Evolutionary conservation across 1,284 basidiomycete species (phyloP).

Genomic region (Mycena citricolor): DNA sequence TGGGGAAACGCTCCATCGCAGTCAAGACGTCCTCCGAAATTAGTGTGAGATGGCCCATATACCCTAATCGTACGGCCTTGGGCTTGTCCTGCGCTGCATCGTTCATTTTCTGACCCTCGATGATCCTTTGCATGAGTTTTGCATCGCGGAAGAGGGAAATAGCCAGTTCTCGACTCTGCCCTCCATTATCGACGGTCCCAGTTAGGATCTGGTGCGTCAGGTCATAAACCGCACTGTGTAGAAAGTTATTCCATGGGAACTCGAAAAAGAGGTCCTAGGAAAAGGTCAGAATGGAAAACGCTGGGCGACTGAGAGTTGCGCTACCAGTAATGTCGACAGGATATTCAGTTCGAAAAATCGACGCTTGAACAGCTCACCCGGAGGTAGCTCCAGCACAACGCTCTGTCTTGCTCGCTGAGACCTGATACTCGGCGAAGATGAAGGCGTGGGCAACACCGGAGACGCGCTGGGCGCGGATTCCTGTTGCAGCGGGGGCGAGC

Average conservation of each 20-base stretch:
- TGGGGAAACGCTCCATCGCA: constrained; percentile 83
- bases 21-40: constrained; percentile 90
- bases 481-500: background rate
- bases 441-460: too few species aligned
- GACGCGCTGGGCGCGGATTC: constrained; percentile 8
- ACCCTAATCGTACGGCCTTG: constrained; percentile 80
- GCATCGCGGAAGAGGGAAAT: constrained; percentile 82
- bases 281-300: constrained; percentile 3
- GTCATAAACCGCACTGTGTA: constrained; percentile 97
- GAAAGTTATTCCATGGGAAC: constrained; percentile 97
- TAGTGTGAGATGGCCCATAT: constrained; percentile 96
- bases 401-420: too few species aligned
- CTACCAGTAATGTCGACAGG: constrained; percentile 73
- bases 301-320: constrained; percentile 31
- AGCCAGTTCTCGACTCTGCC: constrained; percentile 76
- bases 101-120: constrained; percentile 81
- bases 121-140: constrained; percentile 75
- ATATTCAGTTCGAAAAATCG: constrained; percentile 73
- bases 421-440: too few species aligned
- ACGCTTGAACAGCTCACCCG: constrained; percentile 80
- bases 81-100: constrained; percentile 73
- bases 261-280: constrained; percentile 89
- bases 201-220: constrained; percentile 95
- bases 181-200: constrained; percentile 40
- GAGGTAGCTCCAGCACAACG: too few species aligned